A percentile compares a stretch with the other conserved stretches of the same genome.
These are phyloP conservation scores for Farysia itapuensis DNA, from an alignment of 1,284 basidiomycete species.

Conservation along the genomic window DNA sequence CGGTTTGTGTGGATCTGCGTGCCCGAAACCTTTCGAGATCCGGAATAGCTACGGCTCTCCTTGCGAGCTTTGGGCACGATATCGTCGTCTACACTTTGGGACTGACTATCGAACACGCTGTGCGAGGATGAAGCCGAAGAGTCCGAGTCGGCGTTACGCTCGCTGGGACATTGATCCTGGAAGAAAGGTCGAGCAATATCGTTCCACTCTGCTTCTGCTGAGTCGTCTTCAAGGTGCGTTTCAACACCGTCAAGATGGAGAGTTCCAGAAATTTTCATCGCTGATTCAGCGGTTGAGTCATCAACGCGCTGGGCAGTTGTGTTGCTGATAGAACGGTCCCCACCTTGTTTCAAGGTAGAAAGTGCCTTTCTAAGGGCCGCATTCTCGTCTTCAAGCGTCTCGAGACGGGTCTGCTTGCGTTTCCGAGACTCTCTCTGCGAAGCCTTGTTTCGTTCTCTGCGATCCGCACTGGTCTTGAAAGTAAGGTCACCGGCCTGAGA, in stretches of 20 bases:
- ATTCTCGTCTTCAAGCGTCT: conserved; percentile 35
- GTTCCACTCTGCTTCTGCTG: conserved; percentile 20
- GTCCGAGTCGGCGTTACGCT: too few species aligned
- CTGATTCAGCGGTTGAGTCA: conserved; percentile 15
- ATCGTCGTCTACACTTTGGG: neutral
- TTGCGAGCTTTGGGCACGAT: neutral
- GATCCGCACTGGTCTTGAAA: conserved; percentile 36
- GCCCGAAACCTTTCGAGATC: neutral
- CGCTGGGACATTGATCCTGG: conserved; percentile 9
- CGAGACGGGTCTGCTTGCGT: conserved; percentile 34
- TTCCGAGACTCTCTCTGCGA: conserved; percentile 39
- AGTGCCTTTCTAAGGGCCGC: conserved; percentile 35
- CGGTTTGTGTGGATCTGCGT: conserved; percentile 6
- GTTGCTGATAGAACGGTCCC: conserved; percentile 22
- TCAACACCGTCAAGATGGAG: conserved; percentile 33
- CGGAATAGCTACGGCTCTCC: neutral
- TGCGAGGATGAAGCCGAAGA: conserved; percentile 10
- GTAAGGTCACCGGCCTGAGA: conserved; percentile 2
- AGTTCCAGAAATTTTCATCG: conserved; percentile 30
- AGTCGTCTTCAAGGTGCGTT: conserved; percentile 26
- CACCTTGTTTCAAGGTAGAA: conserved; percentile 28
- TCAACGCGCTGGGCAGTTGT: conserved; percentile 21
- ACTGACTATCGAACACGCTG: neutral
- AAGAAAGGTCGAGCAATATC: conserved; percentile 21
- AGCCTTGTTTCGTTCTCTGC: conserved; percentile 37